Evolutionary conservation across 768 basidiomycete species (phyloP).

Genomic region (Cystofilobasidium macerans): DNA sequence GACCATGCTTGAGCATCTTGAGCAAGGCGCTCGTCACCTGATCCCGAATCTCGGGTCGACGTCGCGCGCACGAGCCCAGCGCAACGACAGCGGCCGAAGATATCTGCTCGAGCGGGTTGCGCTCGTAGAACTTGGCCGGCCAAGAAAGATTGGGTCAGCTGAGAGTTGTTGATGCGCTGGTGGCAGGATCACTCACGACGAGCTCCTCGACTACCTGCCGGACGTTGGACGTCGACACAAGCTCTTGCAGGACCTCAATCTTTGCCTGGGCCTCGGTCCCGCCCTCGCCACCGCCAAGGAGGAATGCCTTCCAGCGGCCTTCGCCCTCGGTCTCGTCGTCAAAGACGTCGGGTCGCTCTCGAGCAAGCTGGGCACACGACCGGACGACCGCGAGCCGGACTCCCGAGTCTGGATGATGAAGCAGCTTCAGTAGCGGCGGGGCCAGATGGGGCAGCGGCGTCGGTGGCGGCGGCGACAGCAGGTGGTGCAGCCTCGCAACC

Average conservation of each 20-base stretch:
- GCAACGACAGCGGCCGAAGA: constrained; percentile 64
- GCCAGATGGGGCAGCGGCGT: constrained; percentile 17
- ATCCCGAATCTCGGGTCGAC: constrained; percentile 56
- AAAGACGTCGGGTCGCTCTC: constrained; percentile 20
- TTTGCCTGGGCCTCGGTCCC: constrained; percentile 46
- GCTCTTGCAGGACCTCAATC: constrained; percentile 56
- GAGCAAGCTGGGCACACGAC: not conserved
- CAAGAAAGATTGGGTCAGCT: not conserved
- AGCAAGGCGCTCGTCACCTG: constrained; percentile 68
- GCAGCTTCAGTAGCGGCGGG: constrained; percentile 20
- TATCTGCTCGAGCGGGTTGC: constrained; percentile 62
- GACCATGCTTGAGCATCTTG: constrained; percentile 61
- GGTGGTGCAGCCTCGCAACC: constrained; percentile 9
- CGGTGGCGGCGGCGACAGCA: constrained; percentile 18
- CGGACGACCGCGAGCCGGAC: constrained; percentile 17
- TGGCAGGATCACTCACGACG: constrained; percentile 49
- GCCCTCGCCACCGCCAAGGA: constrained; percentile 32
- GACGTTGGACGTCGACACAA: constrained; percentile 59
- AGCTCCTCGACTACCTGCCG: constrained; percentile 68
- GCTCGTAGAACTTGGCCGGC: constrained; percentile 57
- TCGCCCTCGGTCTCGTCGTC: constrained; percentile 18
- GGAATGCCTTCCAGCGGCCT: constrained; percentile 2
- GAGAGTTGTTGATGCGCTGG: not conserved
- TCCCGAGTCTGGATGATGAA: constrained; percentile 13
- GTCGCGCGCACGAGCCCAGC: constrained; percentile 61